These are phyloP conservation scores for Kodamaea kakaduensis DNA, from an alignment of 805 yeast species.

Conservation along the genomic window DNA sequence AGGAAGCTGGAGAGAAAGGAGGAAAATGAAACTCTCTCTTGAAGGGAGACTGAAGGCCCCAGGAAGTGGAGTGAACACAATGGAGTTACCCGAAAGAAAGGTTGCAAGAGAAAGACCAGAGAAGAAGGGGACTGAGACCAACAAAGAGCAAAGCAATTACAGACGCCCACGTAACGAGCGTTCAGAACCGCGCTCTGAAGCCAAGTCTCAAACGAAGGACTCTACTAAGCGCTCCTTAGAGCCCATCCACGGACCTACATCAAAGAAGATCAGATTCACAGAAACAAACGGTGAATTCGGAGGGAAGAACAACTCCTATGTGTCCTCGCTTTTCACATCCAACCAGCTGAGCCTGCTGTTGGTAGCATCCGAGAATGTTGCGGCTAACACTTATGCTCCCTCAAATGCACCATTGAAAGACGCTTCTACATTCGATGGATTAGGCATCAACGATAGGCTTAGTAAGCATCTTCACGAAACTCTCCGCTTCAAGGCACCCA, in stretches of 20 bases:
- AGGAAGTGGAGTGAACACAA: slow-evolving; percentile 32
- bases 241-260: slow-evolving; percentile 18
- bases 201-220: no score
- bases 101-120: slow-evolving; percentile 8
- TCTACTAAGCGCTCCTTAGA: slow-evolving; percentile 14
- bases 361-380: slow-evolving; percentile 24
- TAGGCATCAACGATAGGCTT: slow-evolving; percentile 61
- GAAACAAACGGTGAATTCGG: slow-evolving; percentile 52
- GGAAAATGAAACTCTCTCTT: slow-evolving; percentile 52
- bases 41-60: slow-evolving; percentile 40
- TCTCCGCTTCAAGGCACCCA: slow-evolving; percentile 63
- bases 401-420: slow-evolving; percentile 87
- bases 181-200: no score
- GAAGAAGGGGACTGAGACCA: slow-evolving; percentile 11
- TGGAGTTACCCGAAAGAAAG: slow-evolving; percentile 15
- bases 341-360: slow-evolving; percentile 47
- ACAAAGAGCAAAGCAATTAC: no score
- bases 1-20: slow-evolving; percentile 80
- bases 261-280: slow-evolving; percentile 36
- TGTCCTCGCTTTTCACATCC: slow-evolving; percentile 74
- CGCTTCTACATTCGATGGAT: slow-evolving; percentile 62
- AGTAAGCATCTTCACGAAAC: slow-evolving; percentile 51
- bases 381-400: slow-evolving; percentile 21
- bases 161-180: no score
- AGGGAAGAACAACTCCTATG: slow-evolving; percentile 60